Conservation (phyloP, 2,329 filamentous ascomycete genomes). For the Penicillium sp. region DNA sequence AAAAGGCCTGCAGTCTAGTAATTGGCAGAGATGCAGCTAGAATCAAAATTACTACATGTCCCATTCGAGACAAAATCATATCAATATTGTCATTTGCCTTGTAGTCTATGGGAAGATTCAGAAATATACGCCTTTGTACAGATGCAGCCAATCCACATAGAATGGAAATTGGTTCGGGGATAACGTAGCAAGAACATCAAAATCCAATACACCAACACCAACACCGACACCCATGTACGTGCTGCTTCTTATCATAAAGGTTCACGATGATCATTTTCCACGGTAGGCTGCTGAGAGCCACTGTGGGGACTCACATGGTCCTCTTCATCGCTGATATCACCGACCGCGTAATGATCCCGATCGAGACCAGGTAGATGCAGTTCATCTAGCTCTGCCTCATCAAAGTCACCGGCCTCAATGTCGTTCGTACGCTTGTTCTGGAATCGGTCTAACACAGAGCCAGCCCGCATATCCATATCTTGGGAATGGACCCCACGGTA, state of each 20-base stretch:
- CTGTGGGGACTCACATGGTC: constrained; percentile 5
- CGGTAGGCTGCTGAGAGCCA: background rate
- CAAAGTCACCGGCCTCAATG: constrained; percentile 63
- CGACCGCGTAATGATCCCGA: constrained; percentile 49
- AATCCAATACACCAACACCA: background rate
- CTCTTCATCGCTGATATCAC: constrained; percentile 47
- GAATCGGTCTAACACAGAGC: constrained; percentile 51
- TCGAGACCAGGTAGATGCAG: constrained; percentile 41
- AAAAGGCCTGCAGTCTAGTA: background rate
- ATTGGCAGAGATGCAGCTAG: background rate
- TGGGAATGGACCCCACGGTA: constrained; percentile 45
- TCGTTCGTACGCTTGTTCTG: constrained; percentile 48
- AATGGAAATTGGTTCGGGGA: background rate
- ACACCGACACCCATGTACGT: background rate
- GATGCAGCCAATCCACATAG: background rate
- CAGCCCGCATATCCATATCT: constrained; percentile 24
- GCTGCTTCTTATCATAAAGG: constrained; percentile 11
- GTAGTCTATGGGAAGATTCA: background rate
- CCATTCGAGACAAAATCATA: background rate
- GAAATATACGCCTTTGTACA: constrained; percentile 4
- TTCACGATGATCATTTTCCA: background rate
- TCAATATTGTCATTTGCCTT: constrained; percentile 2
- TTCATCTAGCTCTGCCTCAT: constrained; percentile 61
- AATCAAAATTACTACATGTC: background rate
- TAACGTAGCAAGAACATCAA: background rate